These are phyloP conservation scores for Apiospora sp. DNA, from an alignment of 2,329 filamentous ascomycete species.

Conservation along the genomic window DNA sequence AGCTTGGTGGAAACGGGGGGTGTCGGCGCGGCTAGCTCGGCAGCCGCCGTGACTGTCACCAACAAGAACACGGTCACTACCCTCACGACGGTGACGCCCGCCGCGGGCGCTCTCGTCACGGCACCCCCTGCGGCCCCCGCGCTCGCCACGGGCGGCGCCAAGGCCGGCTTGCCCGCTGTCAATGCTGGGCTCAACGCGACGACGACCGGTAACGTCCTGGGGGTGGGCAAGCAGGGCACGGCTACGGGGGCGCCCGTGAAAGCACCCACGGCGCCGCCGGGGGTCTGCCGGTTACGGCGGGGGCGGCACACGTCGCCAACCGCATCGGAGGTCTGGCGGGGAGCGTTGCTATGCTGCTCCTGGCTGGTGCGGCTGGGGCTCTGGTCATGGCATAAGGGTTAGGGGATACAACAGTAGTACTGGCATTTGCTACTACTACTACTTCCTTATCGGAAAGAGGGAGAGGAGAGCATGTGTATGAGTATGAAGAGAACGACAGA, in stretches of 20 bases:
- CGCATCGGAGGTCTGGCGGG: neutral
- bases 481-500: neutral
- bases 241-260: neutral
- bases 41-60: conserved; percentile 20
- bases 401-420: neutral
- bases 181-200: neutral
- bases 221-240: neutral
- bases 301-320: neutral
- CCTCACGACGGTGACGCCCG: conserved; percentile 7
- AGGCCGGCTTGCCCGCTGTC: neutral
- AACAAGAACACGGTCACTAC: conserved; percentile 19
- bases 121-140: neutral
- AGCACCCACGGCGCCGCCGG: neutral
- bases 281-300: conserved; percentile 15
- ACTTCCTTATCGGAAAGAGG: neutral
- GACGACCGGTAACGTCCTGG: neutral
- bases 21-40: neutral
- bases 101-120: conserved; percentile 5
- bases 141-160: neutral
- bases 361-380: neutral
- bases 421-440: neutral
- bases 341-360: neutral
- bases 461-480: too few species aligned
- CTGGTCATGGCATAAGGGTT: neutral
- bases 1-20: neutral